These are phyloP conservation scores for Nidularia pulvinata DNA, from an alignment of 768 basidiomycete genomes.

Conservation along the genomic window DNA sequence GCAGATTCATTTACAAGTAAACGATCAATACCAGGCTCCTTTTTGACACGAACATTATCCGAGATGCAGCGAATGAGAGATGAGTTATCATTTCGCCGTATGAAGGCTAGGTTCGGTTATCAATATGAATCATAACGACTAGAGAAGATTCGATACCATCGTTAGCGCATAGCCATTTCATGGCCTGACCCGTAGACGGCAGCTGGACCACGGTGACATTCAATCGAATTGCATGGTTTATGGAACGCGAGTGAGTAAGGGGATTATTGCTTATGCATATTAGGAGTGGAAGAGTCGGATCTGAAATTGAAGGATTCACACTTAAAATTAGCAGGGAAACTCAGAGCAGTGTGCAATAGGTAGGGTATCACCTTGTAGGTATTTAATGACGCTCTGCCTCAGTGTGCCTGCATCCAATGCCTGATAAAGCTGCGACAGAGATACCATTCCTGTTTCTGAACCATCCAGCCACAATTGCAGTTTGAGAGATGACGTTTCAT, in stretches of 20 bases:
- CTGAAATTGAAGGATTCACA: too few species aligned
- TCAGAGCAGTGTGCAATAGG: not conserved
- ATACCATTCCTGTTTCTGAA: not conserved
- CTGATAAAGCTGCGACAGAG: not conserved
- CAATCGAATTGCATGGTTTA: conserved; percentile 7
- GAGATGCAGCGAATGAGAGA: conserved; percentile 22
- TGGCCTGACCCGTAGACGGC: conserved; percentile 21
- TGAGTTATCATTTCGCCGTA: conserved; percentile 15
- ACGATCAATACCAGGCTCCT: not conserved
- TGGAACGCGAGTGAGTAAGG: conserved; percentile 9
- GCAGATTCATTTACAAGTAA: conserved; percentile 15
- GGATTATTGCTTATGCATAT: conserved; percentile 25
- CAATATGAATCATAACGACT: not conserved
- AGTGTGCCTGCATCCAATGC: not conserved
- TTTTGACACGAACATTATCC: conserved; percentile 23
- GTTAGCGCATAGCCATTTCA: conserved; percentile 21
- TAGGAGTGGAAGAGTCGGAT: conserved; percentile 11
- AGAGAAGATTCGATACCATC: conserved; percentile 9
- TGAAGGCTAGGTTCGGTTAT: conserved; percentile 10
- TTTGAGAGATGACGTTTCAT: not conserved
- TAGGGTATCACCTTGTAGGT: not conserved
- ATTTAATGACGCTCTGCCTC: not conserved
- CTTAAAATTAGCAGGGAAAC: too few species aligned
- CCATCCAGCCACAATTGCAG: not conserved
- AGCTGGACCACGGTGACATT: conserved; percentile 20